Conservation (phyloP, 2,329 filamentous ascomycete genomes). For the Arthrobotrys megalospora region DNA sequence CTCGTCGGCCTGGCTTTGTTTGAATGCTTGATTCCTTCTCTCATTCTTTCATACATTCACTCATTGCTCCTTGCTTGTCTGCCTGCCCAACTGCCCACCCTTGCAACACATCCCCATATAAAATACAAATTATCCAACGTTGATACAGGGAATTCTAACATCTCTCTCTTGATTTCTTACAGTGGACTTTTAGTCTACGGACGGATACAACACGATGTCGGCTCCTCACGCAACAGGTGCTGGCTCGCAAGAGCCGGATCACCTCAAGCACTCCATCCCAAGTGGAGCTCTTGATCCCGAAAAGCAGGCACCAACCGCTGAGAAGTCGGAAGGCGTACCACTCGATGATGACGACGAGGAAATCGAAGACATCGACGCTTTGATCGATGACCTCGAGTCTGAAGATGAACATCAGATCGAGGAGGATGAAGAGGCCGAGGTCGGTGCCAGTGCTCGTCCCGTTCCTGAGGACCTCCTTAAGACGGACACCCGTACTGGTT, state of each 20-base stretch:
- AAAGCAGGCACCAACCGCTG: conserved; percentile 61
- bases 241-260: conserved; percentile 61
- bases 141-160: conserved; percentile 36
- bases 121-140: background rate
- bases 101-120: background rate
- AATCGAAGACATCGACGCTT: conserved; percentile 85
- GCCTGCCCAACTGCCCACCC: background rate
- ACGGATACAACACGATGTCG: conserved; percentile 63
- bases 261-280: conserved; percentile 76
- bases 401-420: conserved; percentile 79
- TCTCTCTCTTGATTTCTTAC: conserved; percentile 3
- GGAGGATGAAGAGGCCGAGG: conserved; percentile 73
- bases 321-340: conserved; percentile 63
- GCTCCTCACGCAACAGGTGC: conserved; percentile 59
- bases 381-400: conserved; percentile 89
- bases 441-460: conserved; percentile 72
- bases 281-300: conserved; percentile 74
- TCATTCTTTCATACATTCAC: background rate
- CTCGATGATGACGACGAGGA: conserved; percentile 77
- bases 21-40: background rate
- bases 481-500: conserved; percentile 80
- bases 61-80: background rate
- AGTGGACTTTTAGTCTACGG: conserved; percentile 61
- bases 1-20: too few species aligned
- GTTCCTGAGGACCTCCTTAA: conserved; percentile 82